phyloP scores from a whole-genome alignment of 768 basidiomycete species.

The Tricholoma matsutake region DNA sequence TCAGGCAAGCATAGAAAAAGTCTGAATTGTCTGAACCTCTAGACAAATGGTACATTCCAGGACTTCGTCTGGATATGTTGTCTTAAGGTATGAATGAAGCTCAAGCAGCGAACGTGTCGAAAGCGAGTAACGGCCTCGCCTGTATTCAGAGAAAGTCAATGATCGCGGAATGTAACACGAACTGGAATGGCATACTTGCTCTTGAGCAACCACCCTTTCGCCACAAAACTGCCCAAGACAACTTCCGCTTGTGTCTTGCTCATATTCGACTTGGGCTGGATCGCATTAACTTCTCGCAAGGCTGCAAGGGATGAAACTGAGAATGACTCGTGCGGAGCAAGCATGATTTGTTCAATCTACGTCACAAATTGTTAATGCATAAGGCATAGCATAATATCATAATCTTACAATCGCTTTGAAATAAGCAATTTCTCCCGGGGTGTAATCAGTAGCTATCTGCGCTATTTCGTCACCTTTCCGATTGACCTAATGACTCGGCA shows the following conservation, averaged over 20 bases:
- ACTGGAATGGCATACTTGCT: constrained; percentile 49
- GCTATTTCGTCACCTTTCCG: constrained; percentile 77
- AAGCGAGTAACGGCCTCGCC: constrained; percentile 71
- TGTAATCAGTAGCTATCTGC: constrained; percentile 83
- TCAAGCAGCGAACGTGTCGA: constrained; percentile 75
- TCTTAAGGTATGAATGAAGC: constrained; percentile 68
- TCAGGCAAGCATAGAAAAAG: background rate
- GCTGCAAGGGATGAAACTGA: constrained; percentile 78
- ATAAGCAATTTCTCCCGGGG: constrained; percentile 72
- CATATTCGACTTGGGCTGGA: constrained; percentile 60
- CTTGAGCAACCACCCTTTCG: constrained; percentile 75
- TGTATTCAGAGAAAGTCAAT: constrained; percentile 17
- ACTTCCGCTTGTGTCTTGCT: constrained; percentile 73
- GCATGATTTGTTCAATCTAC: constrained; percentile 86
- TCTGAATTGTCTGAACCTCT: constrained; percentile 43
- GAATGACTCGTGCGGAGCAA: constrained; percentile 69
- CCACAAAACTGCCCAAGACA: constrained; percentile 75
- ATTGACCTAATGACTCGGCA: constrained; percentile 56
- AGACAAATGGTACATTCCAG: constrained; percentile 72
- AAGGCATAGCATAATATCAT: background rate
- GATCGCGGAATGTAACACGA: background rate
- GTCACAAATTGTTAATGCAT: constrained; percentile 1
- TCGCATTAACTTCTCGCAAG: constrained; percentile 59
- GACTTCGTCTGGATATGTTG: constrained; percentile 67
- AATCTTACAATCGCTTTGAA: constrained; percentile 76